Evolutionary conservation across 1,284 basidiomycete species (phyloP).

Genomic region (Pseudozyma hubeiensis): DNA sequence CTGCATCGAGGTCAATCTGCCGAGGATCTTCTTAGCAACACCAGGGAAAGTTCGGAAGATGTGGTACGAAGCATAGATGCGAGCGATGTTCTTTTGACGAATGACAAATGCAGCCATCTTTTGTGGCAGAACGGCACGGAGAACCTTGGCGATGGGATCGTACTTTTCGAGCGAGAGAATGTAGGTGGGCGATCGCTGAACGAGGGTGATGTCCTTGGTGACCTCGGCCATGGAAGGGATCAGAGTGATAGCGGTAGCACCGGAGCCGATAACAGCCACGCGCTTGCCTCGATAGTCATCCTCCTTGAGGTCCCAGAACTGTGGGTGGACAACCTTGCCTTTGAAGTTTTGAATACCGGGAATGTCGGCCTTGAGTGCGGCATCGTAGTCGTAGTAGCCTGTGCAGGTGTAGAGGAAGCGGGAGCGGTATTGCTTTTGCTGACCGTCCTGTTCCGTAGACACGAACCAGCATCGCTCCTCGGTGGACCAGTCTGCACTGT

Average conservation of each 20-base stretch:
- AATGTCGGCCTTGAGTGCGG: conserved; percentile 58
- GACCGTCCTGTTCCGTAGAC: conserved; percentile 31
- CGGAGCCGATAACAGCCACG: conserved; percentile 65
- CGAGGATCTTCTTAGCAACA: conserved; percentile 47
- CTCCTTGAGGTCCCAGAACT: conserved; percentile 58
- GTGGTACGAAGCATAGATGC: conserved; percentile 62
- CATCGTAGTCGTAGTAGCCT: conserved; percentile 66
- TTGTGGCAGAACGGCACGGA: conserved; percentile 58
- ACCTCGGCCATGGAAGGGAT: conserved; percentile 57
- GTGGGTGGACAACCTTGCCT: conserved; percentile 64
- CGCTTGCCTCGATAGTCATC: conserved; percentile 64
- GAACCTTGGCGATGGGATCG: conserved; percentile 52
- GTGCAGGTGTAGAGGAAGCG: conserved; percentile 56
- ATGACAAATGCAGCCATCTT: conserved; percentile 39
- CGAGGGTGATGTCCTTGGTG: conserved; percentile 62
- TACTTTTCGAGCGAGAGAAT: conserved; percentile 59
- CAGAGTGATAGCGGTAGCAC: conserved; percentile 66
- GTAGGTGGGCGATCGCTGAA: conserved; percentile 68
- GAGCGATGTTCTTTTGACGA: conserved; percentile 54
- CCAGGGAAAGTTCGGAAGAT: conserved; percentile 64
- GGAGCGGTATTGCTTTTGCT: conserved; percentile 39
- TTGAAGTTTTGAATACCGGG: conserved; percentile 64
- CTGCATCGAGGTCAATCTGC: conserved; percentile 40
- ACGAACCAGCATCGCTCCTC: conserved; percentile 57
- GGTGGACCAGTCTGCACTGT: conserved; percentile 43